Conservation (phyloP, 1,284 basidiomycete species). For the Pseudozyma tsukubaensis region DNA sequence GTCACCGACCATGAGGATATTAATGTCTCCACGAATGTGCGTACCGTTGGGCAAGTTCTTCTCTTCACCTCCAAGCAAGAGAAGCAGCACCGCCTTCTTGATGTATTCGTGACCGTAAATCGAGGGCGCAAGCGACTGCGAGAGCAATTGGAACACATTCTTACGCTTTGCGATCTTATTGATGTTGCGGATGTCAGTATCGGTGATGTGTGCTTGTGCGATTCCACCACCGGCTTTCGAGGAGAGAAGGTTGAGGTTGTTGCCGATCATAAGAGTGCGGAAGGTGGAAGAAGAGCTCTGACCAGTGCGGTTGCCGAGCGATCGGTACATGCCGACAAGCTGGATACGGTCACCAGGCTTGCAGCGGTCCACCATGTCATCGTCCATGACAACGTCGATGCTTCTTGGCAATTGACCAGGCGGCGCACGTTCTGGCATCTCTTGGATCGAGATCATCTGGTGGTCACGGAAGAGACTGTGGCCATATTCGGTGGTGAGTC, state of each 20-base stretch:
- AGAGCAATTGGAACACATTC: conserved; percentile 88
- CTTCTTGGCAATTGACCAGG: conserved; percentile 95
- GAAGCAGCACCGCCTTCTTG: conserved; percentile 90
- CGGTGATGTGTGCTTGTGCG: conserved; percentile 90
- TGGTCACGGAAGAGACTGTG: conserved; percentile 93
- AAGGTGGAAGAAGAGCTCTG: conserved; percentile 79
- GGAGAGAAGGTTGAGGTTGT: conserved; percentile 95
- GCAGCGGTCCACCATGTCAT: conserved; percentile 95
- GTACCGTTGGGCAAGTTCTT: conserved; percentile 98
- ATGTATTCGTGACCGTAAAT: conserved; percentile 97
- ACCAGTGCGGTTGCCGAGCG: conserved; percentile 82
- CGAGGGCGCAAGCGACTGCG: conserved; percentile 94
- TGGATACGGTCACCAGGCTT: conserved; percentile 99
- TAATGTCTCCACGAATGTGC: conserved; percentile 99
- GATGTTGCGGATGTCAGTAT: conserved; percentile 94
- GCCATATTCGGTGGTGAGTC: conserved; percentile 92
- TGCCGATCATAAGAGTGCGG: conserved; percentile 93
- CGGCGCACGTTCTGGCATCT: conserved; percentile 98
- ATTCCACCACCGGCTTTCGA: conserved; percentile 96
- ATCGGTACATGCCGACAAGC: conserved; percentile 93
- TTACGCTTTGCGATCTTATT: conserved; percentile 87
- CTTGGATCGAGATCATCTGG: conserved; percentile 97
- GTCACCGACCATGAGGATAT: conserved; percentile 99
- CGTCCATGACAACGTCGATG: conserved; percentile 94
- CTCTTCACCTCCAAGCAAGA: conserved; percentile 94